These are phyloP conservation scores for Wickerhamiella brachini DNA, from an alignment of 805 yeast genomes.

Conservation along the genomic window DNA sequence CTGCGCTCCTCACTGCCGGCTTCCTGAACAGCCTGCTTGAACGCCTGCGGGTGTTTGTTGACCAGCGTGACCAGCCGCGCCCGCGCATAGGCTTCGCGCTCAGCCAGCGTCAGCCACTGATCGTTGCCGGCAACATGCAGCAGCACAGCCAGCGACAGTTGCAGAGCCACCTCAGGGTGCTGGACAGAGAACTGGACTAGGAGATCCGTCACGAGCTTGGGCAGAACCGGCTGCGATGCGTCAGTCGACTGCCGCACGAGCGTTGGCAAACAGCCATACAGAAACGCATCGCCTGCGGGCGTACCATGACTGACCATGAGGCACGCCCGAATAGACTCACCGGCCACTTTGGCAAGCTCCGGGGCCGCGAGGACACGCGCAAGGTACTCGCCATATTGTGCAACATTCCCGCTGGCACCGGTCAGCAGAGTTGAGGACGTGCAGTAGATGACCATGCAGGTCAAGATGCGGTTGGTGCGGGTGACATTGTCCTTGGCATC, in stretches of 20 bases:
- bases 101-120: conserved; percentile 11
- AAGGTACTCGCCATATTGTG: conserved; percentile 3
- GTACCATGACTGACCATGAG: conserved; percentile 21
- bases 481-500: conserved; percentile 1
- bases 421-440: conserved; percentile 1
- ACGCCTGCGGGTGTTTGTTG: conserved; percentile 18
- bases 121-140: conserved; percentile 15
- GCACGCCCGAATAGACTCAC: conserved; percentile 52
- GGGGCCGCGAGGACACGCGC: conserved; percentile 14
- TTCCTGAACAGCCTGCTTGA: conserved; percentile 29
- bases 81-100: conserved; percentile 14
- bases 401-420: conserved; percentile 1
- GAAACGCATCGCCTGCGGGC: conserved; percentile 9
- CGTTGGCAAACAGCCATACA: conserved; percentile 12
- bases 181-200: conserved; percentile 4
- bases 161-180: conserved; percentile 14
- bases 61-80: conserved; percentile 23
- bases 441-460: conserved; percentile 8
- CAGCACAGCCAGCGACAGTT: conserved; percentile 26
- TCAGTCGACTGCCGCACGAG: conserved; percentile 3
- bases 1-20: conserved; percentile 27
- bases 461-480: conserved; percentile 7
- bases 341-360: conserved; percentile 29
- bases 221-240: not conserved
- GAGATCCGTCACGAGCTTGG: conserved; percentile 5